Conservation (phyloP, 176 grass and related monocot species). For the Avena eriantha region DNA sequence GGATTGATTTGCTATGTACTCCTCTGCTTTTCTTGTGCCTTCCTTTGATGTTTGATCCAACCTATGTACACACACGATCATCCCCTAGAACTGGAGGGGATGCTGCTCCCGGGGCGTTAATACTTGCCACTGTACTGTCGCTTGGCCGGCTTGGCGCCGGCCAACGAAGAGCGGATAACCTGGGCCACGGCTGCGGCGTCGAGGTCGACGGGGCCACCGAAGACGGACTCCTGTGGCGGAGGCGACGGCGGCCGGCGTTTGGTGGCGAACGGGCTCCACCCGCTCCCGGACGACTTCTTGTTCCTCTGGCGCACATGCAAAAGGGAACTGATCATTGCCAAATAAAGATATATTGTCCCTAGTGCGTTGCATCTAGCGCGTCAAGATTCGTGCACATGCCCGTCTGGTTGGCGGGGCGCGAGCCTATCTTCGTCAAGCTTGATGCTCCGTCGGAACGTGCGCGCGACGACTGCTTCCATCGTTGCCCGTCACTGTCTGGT, state of each 20-base stretch:
- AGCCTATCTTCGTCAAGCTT: background rate
- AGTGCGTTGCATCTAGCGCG: background rate
- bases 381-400: constrained; percentile 40
- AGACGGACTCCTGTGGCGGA: constrained; percentile 17
- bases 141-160: constrained; percentile 10
- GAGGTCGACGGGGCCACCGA: background rate
- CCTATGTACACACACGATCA: background rate
- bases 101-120: background rate
- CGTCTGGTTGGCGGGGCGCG: background rate
- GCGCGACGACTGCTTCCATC: background rate
- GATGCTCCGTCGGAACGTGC: constrained; percentile 4
- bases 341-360: constrained; percentile 4
- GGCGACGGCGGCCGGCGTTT: constrained; percentile 28
- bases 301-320: constrained; percentile 42
- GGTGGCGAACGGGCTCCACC: constrained; percentile 36
- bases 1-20: constrained; percentile 4
- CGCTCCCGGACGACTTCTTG: background rate
- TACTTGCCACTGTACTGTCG: constrained; percentile 19
- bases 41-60: constrained; percentile 2
- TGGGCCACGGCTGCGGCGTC: constrained; percentile 12
- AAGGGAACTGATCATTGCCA: background rate
- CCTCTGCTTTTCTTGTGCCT: background rate
- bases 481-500: background rate
- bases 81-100: background rate
- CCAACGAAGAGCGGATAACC: background rate